Evolutionary conservation across 2,329 filamentous ascomycete species (phyloP), one percentile per base, ranked within the genome.

Genomic region (Plenodomus biglobosus): DNA sequence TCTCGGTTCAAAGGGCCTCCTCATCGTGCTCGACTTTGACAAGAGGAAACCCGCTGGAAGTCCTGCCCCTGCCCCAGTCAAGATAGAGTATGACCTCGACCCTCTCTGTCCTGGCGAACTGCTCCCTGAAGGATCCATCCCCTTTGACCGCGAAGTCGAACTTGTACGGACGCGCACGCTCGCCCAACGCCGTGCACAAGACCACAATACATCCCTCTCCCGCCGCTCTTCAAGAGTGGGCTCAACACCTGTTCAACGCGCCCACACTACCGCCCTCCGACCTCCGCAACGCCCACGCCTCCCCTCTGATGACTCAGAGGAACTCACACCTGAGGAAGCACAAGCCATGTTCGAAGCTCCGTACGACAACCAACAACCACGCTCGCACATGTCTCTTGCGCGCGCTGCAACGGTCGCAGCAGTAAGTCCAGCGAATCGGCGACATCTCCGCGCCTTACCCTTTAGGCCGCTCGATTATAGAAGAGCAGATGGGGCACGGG

Each of bases 381-480:
- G 72, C 22, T 73, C 71, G 8, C 70, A 73, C 30, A 62, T 65
- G 53, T 73, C 70, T 5, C 50, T 74, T 10, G 65, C 70, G 13
- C 60, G 72, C 53, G 72, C 72, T 15, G 72, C 86, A 3, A 74
- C 72, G 15, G 71, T 74, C 6, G 71, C 71, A 21, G 80, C 79
- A 2, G 88, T 87, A n/a, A 88, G 87, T 17, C 87, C 88, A 24
- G 83, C 84, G 11, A 90, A 84, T 58, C 84, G 87, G 46, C 81
- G 83, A 19, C 79, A 87, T 40, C 79, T 90, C 56, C 84, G 71
- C n/a, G 68, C 72, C 21, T 83, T 56, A 75, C 79, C 40, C 74
- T 82, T 35, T 72, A 80, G 44, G 74, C 80, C 58, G 73, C 77
- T 59, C 75, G 83, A 85, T 58, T 88, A 87, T 64, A 81, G 85